Conservation (phyloP, 352 stramenopile species). For the Elongisporangium undulatum region DNA sequence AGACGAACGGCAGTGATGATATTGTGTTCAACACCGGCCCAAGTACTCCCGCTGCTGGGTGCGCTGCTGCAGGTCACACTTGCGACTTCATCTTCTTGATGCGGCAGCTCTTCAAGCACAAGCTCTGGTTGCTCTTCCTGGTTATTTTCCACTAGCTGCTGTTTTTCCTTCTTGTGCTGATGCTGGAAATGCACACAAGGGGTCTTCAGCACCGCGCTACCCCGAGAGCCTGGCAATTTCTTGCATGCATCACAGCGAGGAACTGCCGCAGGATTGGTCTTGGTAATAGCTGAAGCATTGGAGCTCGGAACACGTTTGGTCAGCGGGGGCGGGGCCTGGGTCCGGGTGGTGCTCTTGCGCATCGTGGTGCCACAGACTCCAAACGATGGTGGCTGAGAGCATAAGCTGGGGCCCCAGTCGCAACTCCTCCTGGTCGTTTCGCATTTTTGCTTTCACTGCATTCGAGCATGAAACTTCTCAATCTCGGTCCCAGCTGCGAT, state of each 20-base stretch:
- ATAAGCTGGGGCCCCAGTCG: neutral
- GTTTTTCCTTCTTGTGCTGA: neutral
- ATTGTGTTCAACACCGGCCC: constrained; percentile 21
- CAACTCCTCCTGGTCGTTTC: neutral
- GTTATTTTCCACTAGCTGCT: neutral
- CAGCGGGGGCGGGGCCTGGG: neutral
- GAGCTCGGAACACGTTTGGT: neutral
- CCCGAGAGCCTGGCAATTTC: neutral
- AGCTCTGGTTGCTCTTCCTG: constrained; percentile 1
- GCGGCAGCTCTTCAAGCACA: neutral
- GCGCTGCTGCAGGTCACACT: constrained; percentile 17
- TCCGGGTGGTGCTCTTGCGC: neutral
- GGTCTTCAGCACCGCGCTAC: neutral
- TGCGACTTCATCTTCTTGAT: constrained; percentile 5
- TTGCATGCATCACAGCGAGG: neutral
- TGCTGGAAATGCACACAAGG: neutral
- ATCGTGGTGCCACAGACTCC: neutral
- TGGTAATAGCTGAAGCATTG: neutral
- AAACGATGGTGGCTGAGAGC: neutral
- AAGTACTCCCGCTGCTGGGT: constrained; percentile 13
- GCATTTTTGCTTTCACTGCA: neutral
- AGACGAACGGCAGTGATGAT: constrained; percentile 74
- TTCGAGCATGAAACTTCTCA: neutral
- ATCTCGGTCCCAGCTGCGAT: neutral
- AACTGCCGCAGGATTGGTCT: neutral